phyloP scores from a whole-genome alignment of 768 basidiomycete genomes.

The Dictyophora rubrovolvata region DNA sequence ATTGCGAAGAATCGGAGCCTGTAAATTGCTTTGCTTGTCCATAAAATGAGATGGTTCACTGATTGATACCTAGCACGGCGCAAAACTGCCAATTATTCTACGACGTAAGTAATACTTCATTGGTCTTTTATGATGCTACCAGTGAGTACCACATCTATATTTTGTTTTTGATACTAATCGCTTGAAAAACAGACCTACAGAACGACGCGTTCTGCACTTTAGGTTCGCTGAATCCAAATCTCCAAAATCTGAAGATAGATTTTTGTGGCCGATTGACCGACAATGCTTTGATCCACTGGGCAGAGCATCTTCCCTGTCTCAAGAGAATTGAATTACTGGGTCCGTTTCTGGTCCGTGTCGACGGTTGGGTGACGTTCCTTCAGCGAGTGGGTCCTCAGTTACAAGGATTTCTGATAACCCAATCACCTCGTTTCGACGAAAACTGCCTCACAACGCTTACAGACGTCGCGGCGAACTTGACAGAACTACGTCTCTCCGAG shows the following conservation, averaged over 20 bases:
- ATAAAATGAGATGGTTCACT: slow-evolving; percentile 6
- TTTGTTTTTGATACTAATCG: neutral
- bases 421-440: slow-evolving; percentile 78
- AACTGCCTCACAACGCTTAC: slow-evolving; percentile 54
- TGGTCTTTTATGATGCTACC: slow-evolving; percentile 83
- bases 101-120: slow-evolving; percentile 48
- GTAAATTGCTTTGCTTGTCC: slow-evolving; percentile 37
- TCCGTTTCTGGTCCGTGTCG: slow-evolving; percentile 70
- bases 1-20: slow-evolving; percentile 72
- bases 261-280: slow-evolving; percentile 78
- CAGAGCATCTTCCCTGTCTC: slow-evolving; percentile 52
- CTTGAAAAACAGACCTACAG: slow-evolving; percentile 46
- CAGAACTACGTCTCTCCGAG: slow-evolving; percentile 70
- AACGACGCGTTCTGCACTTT: slow-evolving; percentile 61
- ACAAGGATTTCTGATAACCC: slow-evolving; percentile 66
- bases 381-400: slow-evolving; percentile 46
- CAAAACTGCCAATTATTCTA: slow-evolving; percentile 84
- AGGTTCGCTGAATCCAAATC: slow-evolving; percentile 72
- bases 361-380: slow-evolving; percentile 72
- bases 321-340: slow-evolving; percentile 71
- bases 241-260: slow-evolving; percentile 70
- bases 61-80: slow-evolving; percentile 40
- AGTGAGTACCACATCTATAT: slow-evolving; percentile 40
- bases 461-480: slow-evolving; percentile 41
- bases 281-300: slow-evolving; percentile 47